Conservation (phyloP, 2,329 filamentous ascomycete genomes). For the Trichoderma sp. region DNA sequence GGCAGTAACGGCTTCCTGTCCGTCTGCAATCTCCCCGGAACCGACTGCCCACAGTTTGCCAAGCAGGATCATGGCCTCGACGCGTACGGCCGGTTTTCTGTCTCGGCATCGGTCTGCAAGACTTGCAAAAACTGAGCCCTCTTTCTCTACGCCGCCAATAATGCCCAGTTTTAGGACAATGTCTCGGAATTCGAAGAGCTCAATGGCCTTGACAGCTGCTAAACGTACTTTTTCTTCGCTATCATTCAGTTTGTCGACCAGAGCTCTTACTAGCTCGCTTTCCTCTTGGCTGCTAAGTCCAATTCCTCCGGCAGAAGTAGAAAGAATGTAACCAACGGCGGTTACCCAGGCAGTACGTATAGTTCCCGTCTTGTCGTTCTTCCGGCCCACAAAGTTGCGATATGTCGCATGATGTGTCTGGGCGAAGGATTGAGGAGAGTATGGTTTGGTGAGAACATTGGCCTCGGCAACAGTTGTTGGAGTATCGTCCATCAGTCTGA, state of each 20-base stretch:
- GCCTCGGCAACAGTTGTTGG: slow-evolving; percentile 47
- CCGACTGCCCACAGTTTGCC: slow-evolving; percentile 93
- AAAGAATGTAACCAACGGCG: slow-evolving; percentile 79
- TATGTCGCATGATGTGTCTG: slow-evolving; percentile 79
- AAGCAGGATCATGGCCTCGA: slow-evolving; percentile 82
- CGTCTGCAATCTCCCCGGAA: slow-evolving; percentile 79
- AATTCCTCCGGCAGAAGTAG: slow-evolving; percentile 89
- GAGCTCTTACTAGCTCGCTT: slow-evolving; percentile 67
- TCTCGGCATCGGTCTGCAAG: slow-evolving; percentile 89
- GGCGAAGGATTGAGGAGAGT: slow-evolving; percentile 86
- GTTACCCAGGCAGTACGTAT: slow-evolving; percentile 88
- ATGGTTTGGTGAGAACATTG: slow-evolving; percentile 75
- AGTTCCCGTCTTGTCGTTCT: slow-evolving; percentile 79
- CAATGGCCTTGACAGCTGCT: slow-evolving; percentile 83
- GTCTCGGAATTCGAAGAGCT: slow-evolving; percentile 76
- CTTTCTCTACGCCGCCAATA: slow-evolving; percentile 71
- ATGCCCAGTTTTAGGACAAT: slow-evolving; percentile 80
- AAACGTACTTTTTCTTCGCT: slow-evolving; percentile 88
- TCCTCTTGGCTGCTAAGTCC: slow-evolving; percentile 85
- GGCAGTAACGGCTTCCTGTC: slow-evolving; percentile 72
- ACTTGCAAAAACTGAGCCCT: slow-evolving; percentile 76
- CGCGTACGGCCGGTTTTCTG: slow-evolving; percentile 75
- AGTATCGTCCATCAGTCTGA: slow-evolving; percentile 61
- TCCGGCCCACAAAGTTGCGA: slow-evolving; percentile 79
- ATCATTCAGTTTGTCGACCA: slow-evolving; percentile 82